A percentile compares a stretch with the other conserved stretches of the same genome.
phyloP scores from a whole-genome alignment of 176 grass and related monocot species.

The Thalia dealbata region DNA sequence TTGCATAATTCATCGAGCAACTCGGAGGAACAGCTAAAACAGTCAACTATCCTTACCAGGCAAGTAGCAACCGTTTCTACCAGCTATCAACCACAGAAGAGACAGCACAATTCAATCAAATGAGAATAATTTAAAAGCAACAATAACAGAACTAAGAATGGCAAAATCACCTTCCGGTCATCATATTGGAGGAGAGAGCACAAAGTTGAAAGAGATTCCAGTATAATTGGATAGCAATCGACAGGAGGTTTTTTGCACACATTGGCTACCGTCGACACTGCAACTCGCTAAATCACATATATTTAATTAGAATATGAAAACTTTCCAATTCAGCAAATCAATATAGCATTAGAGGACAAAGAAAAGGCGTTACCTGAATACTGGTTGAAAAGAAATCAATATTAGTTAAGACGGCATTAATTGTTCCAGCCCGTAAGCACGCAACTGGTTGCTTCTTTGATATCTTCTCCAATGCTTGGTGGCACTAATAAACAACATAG shows the following conservation, averaged over 20 bases:
- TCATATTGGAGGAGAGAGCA: constrained; percentile 74
- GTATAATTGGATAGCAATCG: constrained; percentile 54
- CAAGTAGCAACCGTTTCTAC: constrained; percentile 71
- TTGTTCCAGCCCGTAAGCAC: constrained; percentile 75
- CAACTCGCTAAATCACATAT: constrained; percentile 46
- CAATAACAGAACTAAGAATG: neutral
- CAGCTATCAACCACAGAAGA: constrained; percentile 36
- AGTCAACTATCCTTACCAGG: constrained; percentile 63
- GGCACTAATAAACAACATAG: constrained; percentile 34
- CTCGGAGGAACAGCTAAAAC: constrained; percentile 42
- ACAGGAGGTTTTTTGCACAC: constrained; percentile 55
- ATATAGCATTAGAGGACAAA: neutral
- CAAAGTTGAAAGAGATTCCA: constrained; percentile 53
- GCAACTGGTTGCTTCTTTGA: constrained; percentile 47
- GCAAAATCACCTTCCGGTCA: constrained; percentile 47
- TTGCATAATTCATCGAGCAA: constrained; percentile 74
- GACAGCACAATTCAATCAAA: neutral
- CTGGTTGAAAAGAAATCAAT: constrained; percentile 85
- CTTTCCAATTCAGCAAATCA: neutral
- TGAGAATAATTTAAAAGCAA: neutral
- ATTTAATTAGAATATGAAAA: too few species aligned
- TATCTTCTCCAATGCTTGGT: constrained; percentile 97
- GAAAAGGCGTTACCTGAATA: constrained; percentile 38
- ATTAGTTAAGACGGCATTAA: constrained; percentile 45
- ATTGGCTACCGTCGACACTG: constrained; percentile 59